phyloP scores from a whole-genome alignment of 164 flowering plant genomes.

The Chimonanthus salicifolius region DNA sequence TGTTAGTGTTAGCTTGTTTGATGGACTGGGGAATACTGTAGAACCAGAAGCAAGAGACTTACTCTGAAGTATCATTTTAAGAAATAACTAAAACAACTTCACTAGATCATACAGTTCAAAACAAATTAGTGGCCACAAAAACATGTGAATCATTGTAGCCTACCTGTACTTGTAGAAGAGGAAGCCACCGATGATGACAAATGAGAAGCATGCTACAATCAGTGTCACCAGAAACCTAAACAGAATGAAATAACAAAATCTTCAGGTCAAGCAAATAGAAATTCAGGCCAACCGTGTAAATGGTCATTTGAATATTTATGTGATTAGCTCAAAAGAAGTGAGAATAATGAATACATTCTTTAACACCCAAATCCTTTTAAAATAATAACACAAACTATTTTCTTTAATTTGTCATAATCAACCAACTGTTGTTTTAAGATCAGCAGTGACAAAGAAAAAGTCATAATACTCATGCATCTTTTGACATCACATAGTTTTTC shows the following conservation, averaged over 20 bases:
- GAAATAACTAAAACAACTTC: not conserved
- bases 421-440: too few relatives aligned
- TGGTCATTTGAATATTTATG: not conserved
- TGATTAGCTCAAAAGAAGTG: not conserved
- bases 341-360: too few relatives aligned
- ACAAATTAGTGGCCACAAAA: not conserved
- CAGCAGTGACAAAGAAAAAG: too few relatives aligned
- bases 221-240: constrained; percentile 76
- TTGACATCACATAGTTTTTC: too few relatives aligned
- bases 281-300: not conserved
- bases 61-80: not conserved
- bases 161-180: constrained; percentile 89
- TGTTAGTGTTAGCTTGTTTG: not conserved
- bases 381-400: too few relatives aligned
- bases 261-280: constrained; percentile 8
- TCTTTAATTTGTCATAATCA: too few relatives aligned
- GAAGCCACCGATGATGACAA: constrained; percentile 86
- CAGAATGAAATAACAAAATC: constrained; percentile 2
- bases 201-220: constrained; percentile 78
- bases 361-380: too few relatives aligned
- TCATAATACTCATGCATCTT: too few relatives aligned
- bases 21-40: not conserved
- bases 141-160: constrained; percentile 7
- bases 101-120: not conserved
- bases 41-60: not conserved